These are phyloP conservation scores for Euphorbia schlechtendalii DNA, from an alignment of 441 rosid species.

Conservation along the genomic window DNA sequence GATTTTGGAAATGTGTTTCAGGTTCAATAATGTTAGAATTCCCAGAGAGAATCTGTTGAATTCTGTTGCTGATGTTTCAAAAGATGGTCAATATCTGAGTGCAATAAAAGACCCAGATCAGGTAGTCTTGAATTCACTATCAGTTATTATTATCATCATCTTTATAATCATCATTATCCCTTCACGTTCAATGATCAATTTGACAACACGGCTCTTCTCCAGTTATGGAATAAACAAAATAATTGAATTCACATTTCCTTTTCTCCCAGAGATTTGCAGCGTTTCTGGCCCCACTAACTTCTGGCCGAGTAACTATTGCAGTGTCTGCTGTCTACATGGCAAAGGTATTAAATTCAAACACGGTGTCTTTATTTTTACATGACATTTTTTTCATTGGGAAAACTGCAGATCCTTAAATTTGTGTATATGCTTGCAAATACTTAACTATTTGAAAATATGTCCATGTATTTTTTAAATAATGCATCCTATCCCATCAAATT, in stretches of 20 bases:
- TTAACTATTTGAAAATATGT: background rate
- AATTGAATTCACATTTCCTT: background rate
- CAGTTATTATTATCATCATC: conserved; percentile 1
- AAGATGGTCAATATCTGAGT: conserved; percentile 72
- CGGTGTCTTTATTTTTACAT: background rate
- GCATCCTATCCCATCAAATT: no score
- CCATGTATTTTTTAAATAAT: background rate
- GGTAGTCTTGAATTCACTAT: background rate
- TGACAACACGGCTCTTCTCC: background rate
- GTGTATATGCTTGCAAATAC: background rate
- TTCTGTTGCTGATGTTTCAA: conserved; percentile 89
- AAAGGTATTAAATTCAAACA: conserved; percentile 43
- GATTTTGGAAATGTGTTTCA: conserved; percentile 22
- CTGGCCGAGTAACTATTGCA: conserved; percentile 80
- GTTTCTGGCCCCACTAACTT: conserved; percentile 85
- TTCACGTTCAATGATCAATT: background rate
- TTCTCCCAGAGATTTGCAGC: conserved; percentile 80
- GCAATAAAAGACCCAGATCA: conserved; percentile 79
- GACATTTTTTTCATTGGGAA: background rate
- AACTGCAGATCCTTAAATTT: background rate
- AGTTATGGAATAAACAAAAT: background rate
- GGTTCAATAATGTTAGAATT: conserved; percentile 83
- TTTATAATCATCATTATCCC: background rate
- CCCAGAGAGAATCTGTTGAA: conserved; percentile 88
- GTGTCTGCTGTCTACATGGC: conserved; percentile 54